These are phyloP conservation scores for Backusella circina DNA, from an alignment of 192 early-diverging fungal species.

Conservation along the genomic window DNA sequence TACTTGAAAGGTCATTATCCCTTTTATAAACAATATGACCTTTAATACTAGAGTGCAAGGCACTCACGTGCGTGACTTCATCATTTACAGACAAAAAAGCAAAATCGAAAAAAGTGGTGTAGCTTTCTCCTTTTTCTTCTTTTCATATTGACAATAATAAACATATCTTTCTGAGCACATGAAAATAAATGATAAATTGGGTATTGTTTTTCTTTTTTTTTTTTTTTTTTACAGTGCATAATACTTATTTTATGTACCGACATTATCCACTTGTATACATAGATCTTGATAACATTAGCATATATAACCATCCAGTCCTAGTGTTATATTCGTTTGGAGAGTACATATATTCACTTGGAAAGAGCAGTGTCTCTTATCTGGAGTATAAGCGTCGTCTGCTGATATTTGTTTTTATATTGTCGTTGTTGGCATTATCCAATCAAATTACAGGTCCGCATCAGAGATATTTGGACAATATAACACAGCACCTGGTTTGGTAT, in stretches of 20 bases:
- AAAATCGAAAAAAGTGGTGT: background rate
- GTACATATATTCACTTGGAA: background rate
- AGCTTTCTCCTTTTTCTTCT: background rate
- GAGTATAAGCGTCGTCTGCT: background rate
- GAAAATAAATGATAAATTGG: background rate
- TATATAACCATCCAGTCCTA: background rate
- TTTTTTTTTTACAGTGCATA: background rate
- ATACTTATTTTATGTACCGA: background rate
- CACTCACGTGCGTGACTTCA: background rate
- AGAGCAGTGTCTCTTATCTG: background rate
- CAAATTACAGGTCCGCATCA: background rate
- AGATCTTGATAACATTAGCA: background rate
- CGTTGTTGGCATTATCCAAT: background rate
- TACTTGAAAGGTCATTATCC: no score
- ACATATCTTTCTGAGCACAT: background rate
- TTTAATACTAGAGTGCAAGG: background rate
- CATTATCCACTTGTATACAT: background rate
- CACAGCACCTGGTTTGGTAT: conserved; percentile 75
- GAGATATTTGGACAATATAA: conserved; percentile 21
- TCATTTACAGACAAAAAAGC: background rate
- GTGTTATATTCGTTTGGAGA: background rate
- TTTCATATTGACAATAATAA: background rate
- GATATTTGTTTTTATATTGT: background rate
- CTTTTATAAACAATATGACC: background rate
- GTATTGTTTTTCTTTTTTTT: background rate